Conservation (phyloP, 2,329 filamentous ascomycete species). For the Fusarium napiforme region DNA sequence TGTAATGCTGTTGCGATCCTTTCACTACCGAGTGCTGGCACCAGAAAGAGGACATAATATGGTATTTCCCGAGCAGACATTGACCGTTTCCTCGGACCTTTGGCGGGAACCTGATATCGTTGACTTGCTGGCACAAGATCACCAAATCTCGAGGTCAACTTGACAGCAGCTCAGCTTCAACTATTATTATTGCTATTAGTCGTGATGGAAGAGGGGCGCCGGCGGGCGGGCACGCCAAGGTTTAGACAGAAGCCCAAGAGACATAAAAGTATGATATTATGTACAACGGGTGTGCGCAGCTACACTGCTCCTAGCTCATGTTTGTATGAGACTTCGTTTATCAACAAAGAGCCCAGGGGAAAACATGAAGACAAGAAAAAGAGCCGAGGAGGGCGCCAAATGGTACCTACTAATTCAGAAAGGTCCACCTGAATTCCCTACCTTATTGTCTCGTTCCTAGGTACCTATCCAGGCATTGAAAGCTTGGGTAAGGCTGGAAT, state of each 20-base stretch:
- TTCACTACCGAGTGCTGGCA: slow-evolving; percentile 67
- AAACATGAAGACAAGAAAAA: not conserved
- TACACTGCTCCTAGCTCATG: not conserved
- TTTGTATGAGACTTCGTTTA: not conserved
- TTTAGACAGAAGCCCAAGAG: not conserved
- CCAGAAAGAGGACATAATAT: slow-evolving; percentile 64
- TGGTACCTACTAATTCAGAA: not conserved
- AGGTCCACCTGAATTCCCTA: not conserved
- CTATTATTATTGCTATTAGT: slow-evolving; percentile 18
- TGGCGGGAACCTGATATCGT: slow-evolving; percentile 48
- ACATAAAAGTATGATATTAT: not conserved
- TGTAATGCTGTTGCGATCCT: slow-evolving; percentile 73
- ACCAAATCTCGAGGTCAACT: slow-evolving; percentile 37
- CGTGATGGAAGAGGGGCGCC: not conserved
- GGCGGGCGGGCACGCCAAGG: not conserved
- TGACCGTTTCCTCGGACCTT: slow-evolving; percentile 43
- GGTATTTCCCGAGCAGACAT: slow-evolving; percentile 44
- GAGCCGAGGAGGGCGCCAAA: not conserved
- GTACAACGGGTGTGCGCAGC: not conserved
- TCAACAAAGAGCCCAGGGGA: not conserved
- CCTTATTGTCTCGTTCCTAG: not conserved
- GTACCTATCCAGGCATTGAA: not conserved
- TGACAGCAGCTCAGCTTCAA: slow-evolving; percentile 37
- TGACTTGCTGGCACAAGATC: slow-evolving; percentile 45
- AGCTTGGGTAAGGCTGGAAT: not conserved